Evolutionary conservation across 495 filamentous ascomycete genomes (phyloP).

Genomic region (Stereocaulon alpinum): DNA sequence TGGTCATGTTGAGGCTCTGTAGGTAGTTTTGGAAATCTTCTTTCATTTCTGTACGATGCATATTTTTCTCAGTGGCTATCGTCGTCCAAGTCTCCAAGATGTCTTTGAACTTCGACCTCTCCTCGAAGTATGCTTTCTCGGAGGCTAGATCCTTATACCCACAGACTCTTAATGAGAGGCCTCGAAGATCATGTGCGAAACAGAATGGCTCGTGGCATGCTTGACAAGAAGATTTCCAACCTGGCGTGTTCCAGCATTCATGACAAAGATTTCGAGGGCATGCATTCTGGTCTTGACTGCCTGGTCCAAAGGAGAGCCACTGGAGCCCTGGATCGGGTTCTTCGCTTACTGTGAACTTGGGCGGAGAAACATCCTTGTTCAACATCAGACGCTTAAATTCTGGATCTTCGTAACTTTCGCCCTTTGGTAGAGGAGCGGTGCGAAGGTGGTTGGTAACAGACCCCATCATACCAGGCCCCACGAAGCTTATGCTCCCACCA

Average conservation of each 20-base stretch:
- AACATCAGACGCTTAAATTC: conserved; percentile 28
- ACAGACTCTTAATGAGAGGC: conserved; percentile 47
- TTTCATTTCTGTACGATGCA: not conserved
- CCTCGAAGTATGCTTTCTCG: conserved; percentile 31
- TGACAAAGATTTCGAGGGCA: conserved; percentile 51
- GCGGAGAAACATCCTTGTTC: not conserved
- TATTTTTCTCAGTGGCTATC: not conserved
- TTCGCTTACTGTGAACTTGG: not conserved
- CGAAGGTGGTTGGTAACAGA: conserved; percentile 46
- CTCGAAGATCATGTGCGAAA: conserved; percentile 54
- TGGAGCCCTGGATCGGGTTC: conserved; percentile 43
- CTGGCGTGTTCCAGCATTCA: conserved; percentile 46
- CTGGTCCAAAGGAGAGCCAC: conserved; percentile 36
- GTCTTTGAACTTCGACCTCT: conserved; percentile 1
- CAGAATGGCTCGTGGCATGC: conserved; percentile 48
- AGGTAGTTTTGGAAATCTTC: not conserved
- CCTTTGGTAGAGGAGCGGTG: conserved; percentile 45
- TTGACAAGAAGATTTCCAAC: conserved; percentile 51
- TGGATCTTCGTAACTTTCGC: conserved; percentile 44
- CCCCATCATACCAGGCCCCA: conserved; percentile 35
- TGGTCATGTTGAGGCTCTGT: too few species aligned
- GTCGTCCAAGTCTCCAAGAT: not conserved
- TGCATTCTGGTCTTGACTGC: conserved; percentile 37
- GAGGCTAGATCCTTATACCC: conserved; percentile 47
- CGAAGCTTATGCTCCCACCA: conserved; percentile 50